These are phyloP conservation scores for Clarireedia sp. DNA, from an alignment of 2,329 filamentous ascomycete genomes.

Conservation along the genomic window DNA sequence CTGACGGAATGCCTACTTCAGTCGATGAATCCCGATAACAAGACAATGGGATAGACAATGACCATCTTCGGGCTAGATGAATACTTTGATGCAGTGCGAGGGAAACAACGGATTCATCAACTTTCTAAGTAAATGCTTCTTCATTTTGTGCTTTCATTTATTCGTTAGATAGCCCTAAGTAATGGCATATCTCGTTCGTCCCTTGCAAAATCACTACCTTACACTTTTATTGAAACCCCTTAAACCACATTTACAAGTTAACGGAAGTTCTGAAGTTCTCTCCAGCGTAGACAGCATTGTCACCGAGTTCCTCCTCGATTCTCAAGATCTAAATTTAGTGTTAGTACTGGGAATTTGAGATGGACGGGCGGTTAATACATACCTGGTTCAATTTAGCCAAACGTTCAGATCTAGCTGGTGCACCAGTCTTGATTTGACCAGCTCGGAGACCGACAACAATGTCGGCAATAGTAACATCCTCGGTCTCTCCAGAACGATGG, in stretches of 20 bases:
- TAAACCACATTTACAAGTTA: slow-evolving; percentile 59
- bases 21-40: not conserved
- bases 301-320: slow-evolving; percentile 97
- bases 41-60: not conserved
- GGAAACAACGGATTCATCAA: too few relatives aligned
- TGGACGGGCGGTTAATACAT: not conserved
- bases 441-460: slow-evolving; percentile 94
- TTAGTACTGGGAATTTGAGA: not conserved
- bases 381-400: slow-evolving; percentile 96
- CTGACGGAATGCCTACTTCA: not conserved
- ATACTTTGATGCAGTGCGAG: too few relatives aligned
- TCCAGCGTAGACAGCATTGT: slow-evolving; percentile 86
- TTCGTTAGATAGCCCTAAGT: not conserved
- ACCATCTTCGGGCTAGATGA: too few relatives aligned
- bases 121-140: not conserved
- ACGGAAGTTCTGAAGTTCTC: slow-evolving; percentile 85
- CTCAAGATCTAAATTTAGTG: slow-evolving; percentile 60
- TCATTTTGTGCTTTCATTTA: slow-evolving; percentile 8
- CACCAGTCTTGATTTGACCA: slow-evolving; percentile 99
- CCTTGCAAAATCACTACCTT: not conserved
- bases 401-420: slow-evolving; percentile 92
- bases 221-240: slow-evolving; percentile 1
- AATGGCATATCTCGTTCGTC: slow-evolving; percentile 2
- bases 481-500: slow-evolving; percentile 97
- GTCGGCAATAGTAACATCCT: slow-evolving; percentile 98